Conservation (phyloP, 1,139 yeast species). For the Hansenula sp. region DNA sequence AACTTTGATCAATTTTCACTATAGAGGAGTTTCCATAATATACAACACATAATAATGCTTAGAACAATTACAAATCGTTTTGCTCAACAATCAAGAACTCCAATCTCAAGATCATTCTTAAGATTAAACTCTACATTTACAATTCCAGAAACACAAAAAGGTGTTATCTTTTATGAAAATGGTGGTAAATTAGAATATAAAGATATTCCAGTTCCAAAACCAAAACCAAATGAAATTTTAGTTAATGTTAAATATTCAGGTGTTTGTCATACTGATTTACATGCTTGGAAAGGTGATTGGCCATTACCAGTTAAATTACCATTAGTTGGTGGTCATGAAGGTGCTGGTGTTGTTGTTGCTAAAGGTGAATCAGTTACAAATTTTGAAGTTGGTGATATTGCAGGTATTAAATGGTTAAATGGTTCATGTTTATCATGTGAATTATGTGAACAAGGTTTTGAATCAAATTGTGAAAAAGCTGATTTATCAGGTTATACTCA, state of each 20-base stretch:
- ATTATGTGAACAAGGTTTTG: conserved; percentile 58
- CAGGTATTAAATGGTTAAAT: conserved; percentile 75
- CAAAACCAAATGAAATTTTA: conserved; percentile 56
- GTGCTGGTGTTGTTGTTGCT: conserved; percentile 77
- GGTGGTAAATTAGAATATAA: conserved; percentile 46
- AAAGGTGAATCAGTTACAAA: conserved; percentile 62
- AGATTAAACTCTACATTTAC: conserved; percentile 9
- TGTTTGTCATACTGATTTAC: conserved; percentile 66
- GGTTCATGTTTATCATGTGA: conserved; percentile 71
- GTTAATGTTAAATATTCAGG: conserved; percentile 66
- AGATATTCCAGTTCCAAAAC: conserved; percentile 56
- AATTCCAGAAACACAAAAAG: conserved; percentile 42
- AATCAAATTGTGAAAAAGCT: conserved; percentile 64
- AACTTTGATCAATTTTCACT: no score
- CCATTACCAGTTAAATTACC: conserved; percentile 58
- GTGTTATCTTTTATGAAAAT: conserved; percentile 41
- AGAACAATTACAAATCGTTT: conserved; percentile 17
- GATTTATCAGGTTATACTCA: conserved; percentile 75
- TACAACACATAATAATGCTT: conserved; percentile 13
- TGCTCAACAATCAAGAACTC: conserved; percentile 13
- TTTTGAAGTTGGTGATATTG: conserved; percentile 66
- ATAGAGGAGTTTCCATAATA: conserved; percentile 1
- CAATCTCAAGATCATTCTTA: conserved; percentile 7
- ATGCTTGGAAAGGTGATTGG: conserved; percentile 72
- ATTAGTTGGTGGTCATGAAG: conserved; percentile 75